These are phyloP conservation scores for Cucumis cinereus DNA, from an alignment of 306 rosid species.

Conservation along the genomic window DNA sequence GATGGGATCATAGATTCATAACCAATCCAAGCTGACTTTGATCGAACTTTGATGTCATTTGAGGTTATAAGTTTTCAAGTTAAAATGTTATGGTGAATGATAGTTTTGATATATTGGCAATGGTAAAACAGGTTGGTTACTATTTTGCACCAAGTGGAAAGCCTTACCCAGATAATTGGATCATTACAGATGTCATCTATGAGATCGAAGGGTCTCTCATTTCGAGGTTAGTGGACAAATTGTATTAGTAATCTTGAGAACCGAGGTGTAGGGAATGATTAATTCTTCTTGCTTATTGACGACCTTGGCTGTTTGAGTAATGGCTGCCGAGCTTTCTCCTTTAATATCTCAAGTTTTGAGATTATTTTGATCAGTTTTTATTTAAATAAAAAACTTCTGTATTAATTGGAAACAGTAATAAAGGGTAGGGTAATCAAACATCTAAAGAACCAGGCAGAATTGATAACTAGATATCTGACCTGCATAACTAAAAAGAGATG, in stretches of 20 bases:
- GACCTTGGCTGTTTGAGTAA: not conserved
- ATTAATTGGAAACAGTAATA: not conserved
- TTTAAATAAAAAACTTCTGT: not conserved
- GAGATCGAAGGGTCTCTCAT: slow-evolving; percentile 74
- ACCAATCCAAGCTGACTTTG: not conserved
- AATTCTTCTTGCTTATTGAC: not conserved
- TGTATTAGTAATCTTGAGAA: not conserved
- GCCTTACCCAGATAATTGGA: slow-evolving; percentile 99
- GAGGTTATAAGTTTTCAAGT: slow-evolving; percentile 12
- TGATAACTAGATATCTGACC: not conserved
- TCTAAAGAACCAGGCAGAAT: not conserved
- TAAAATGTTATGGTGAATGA: slow-evolving; percentile 24
- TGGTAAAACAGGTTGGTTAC: slow-evolving; percentile 81
- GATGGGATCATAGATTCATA: not conserved
- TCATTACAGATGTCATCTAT: slow-evolving; percentile 71
- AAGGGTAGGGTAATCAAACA: not conserved
- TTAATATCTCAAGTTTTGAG: not conserved
- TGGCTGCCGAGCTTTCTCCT: not conserved
- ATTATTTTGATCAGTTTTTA: not conserved
- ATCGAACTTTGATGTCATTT: not conserved
- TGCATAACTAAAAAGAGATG: not conserved
- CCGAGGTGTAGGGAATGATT: not conserved
- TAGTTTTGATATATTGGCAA: slow-evolving; percentile 29
- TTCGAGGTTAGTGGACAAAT: slow-evolving; percentile 44
- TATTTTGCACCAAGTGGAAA: slow-evolving; percentile 99